These are phyloP conservation scores for Marchantia polymorpha DNA, from an alignment of 225 moss, liverwort and hornwort species.

Conservation along the genomic window DNA sequence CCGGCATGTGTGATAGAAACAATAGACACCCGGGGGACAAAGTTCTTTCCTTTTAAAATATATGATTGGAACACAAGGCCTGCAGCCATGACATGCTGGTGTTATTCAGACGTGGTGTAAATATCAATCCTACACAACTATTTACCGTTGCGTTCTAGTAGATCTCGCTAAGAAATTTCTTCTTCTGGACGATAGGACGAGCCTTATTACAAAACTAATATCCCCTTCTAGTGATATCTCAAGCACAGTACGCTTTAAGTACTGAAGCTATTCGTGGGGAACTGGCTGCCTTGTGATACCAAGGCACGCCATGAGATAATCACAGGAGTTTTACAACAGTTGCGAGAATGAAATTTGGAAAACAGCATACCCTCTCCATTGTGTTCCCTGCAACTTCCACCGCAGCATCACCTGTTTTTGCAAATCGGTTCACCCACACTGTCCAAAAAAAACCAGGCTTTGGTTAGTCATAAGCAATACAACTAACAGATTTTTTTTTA, in stretches of 20 bases:
- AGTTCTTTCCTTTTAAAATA: not conserved
- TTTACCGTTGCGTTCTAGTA: not conserved
- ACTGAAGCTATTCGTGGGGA: not conserved
- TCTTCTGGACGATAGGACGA: not conserved
- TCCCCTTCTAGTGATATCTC: not conserved
- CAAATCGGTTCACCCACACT: conserved; percentile 99
- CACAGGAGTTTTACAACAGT: conserved; percentile 6
- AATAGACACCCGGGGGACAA: too few relatives aligned
- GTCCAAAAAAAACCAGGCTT: conserved; percentile 21
- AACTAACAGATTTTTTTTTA: not conserved
- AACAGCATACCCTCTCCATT: conserved; percentile 63
- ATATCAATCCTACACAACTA: not conserved
- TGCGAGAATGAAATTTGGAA: conserved; percentile 22
- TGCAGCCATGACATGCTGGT: not conserved
- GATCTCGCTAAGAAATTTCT: not conserved
- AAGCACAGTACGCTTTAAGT: not conserved
- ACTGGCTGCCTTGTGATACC: not conserved
- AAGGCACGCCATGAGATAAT: not conserved
- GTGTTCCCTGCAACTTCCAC: conserved; percentile 82
- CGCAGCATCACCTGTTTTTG: conserved; percentile 92
- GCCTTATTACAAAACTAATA: not conserved
- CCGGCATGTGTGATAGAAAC: too few relatives aligned
- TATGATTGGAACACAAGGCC: not conserved
- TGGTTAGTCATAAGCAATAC: not conserved
- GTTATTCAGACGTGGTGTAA: not conserved